phyloP scores from a whole-genome alignment of 805 yeast species.

The Metschnikowia matae region DNA sequence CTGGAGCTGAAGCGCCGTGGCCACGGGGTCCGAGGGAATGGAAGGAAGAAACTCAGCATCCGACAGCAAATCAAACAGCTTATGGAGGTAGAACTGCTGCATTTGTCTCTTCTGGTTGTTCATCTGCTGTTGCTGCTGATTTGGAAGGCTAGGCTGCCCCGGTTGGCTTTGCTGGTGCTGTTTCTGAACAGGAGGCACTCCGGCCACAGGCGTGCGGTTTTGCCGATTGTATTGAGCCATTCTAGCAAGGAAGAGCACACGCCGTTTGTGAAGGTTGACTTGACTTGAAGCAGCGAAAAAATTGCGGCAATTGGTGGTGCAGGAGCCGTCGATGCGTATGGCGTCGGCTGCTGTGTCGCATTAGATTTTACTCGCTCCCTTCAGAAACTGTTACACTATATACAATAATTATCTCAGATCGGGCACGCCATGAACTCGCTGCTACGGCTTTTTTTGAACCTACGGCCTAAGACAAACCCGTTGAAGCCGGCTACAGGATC shows the following conservation, averaged over 20 bases:
- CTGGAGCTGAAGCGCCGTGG: slow-evolving; percentile 14
- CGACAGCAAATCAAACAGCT: slow-evolving; percentile 68
- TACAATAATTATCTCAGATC: no score
- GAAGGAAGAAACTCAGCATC: slow-evolving; percentile 57
- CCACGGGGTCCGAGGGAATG: slow-evolving; percentile 20
- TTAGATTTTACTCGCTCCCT: not conserved
- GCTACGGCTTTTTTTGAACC: slow-evolving; percentile 12
- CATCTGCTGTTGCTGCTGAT: slow-evolving; percentile 13
- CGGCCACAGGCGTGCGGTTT: slow-evolving; percentile 1
- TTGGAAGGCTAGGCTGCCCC: not conserved
- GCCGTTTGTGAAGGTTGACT: slow-evolving; percentile 1
- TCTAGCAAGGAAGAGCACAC: not conserved
- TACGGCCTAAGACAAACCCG: slow-evolving; percentile 6
- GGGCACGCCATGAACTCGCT: slow-evolving; percentile 3
- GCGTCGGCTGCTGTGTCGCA: not conserved
- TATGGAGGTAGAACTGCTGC: slow-evolving; percentile 48
- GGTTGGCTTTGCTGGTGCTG: slow-evolving; percentile 1
- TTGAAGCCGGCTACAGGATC: not conserved
- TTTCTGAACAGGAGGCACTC: not conserved
- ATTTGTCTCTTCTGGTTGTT: slow-evolving; percentile 29
- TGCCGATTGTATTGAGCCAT: slow-evolving; percentile 12
- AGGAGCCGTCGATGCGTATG: slow-evolving; percentile 1
- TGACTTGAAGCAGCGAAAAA: slow-evolving; percentile 10
- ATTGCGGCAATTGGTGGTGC: slow-evolving; percentile 20
- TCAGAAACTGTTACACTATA: not conserved